Evolutionary conservation across 2,329 filamentous ascomycete species (phyloP).

Genomic region (Macroventuria anomochaeta): DNA sequence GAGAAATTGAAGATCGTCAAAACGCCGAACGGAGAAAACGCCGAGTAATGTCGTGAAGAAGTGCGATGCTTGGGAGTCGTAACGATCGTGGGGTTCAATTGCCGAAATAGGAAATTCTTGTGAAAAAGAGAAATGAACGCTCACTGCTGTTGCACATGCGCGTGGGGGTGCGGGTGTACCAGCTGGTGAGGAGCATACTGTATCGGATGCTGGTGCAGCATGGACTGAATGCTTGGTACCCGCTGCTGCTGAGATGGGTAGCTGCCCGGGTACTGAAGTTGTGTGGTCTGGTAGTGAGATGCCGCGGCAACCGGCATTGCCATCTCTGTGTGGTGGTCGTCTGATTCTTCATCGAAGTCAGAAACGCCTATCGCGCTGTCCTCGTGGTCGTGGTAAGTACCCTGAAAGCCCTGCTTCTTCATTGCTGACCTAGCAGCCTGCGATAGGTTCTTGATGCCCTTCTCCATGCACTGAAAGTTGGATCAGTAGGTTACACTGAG

Average conservation of each 20-base stretch:
- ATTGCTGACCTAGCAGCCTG: constrained; percentile 70
- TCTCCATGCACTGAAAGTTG: constrained; percentile 75
- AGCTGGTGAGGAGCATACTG: constrained; percentile 27
- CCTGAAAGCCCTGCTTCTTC: constrained; percentile 62
- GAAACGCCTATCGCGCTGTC: constrained; percentile 72
- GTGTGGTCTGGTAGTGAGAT: constrained; percentile 20
- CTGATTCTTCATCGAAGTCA: constrained; percentile 55
- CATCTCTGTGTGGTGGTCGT: constrained; percentile 41
- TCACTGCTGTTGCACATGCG: constrained; percentile 12
- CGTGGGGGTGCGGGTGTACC: constrained; percentile 20
- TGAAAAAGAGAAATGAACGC: neutral
- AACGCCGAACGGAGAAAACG: constrained; percentile 17
- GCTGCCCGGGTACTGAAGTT: constrained; percentile 23
- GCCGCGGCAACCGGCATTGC: constrained; percentile 33
- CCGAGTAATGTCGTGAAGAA: constrained; percentile 6
- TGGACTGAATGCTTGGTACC: constrained; percentile 50
- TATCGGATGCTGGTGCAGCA: constrained; percentile 41
- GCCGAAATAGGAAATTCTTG: neutral
- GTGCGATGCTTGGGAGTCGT: constrained; percentile 7
- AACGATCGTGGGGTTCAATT: constrained; percentile 8
- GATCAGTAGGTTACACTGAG: constrained; percentile 15
- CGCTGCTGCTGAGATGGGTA: constrained; percentile 38
- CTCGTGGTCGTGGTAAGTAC: constrained; percentile 60
- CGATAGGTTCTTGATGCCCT: constrained; percentile 81
- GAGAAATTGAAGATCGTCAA: constrained; percentile 20